phyloP scores from a whole-genome alignment of 176 grass and related monocot species.

The Hyparrhenia diplandra region DNA sequence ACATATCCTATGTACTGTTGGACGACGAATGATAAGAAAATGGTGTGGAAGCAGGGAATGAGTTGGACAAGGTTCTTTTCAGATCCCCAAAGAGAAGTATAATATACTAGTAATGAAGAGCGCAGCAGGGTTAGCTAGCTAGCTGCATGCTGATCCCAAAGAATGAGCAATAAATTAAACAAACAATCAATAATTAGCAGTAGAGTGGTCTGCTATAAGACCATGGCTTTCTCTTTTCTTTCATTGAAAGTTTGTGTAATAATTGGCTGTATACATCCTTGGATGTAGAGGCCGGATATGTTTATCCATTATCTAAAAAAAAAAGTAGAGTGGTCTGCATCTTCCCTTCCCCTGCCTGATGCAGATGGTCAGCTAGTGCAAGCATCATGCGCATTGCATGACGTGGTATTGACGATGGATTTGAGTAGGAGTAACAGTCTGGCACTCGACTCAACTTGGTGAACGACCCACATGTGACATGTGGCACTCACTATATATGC shows the following conservation, averaged over 20 bases:
- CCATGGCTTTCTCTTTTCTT: too few species aligned
- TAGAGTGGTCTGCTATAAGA: too few species aligned
- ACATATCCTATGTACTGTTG: slow-evolving; percentile 8
- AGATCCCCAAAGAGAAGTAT: slow-evolving; percentile 25
- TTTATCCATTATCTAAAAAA: too few species aligned
- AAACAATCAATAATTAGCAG: background rate
- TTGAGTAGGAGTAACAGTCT: background rate
- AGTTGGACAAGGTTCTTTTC: slow-evolving; percentile 25
- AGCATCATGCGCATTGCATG: background rate
- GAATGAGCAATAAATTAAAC: background rate
- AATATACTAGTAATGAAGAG: background rate
- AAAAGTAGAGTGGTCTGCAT: background rate
- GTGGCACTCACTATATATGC: background rate
- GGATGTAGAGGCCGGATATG: too few species aligned
- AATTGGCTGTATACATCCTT: too few species aligned
- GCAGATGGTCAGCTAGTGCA: background rate
- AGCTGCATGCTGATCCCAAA: slow-evolving; percentile 28
- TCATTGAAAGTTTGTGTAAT: too few species aligned
- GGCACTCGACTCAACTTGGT: background rate
- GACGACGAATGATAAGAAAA: slow-evolving; percentile 13
- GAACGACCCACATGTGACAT: slow-evolving; percentile 27
- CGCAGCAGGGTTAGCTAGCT: background rate
- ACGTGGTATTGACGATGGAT: slow-evolving; percentile 4
- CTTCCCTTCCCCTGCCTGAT: too few species aligned
- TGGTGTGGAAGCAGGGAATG: slow-evolving; percentile 13